Percentiles rank a stretch among this genome's conserved stretches.
Conservation (phyloP, 805 yeast species). For the Ogataea kodamae region DNA sequence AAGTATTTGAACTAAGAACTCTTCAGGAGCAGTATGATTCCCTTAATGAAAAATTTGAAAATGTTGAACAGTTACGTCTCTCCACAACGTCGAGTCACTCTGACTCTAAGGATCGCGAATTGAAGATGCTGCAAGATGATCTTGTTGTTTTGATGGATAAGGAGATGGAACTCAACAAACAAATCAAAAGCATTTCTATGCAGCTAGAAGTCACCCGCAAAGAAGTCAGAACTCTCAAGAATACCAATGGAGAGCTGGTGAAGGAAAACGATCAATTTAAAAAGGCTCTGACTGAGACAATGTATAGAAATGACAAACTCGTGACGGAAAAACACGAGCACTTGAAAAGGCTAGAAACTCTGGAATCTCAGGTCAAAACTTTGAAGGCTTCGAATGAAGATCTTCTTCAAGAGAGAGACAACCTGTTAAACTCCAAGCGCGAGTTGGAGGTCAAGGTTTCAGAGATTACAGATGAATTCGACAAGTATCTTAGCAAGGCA, state of each 20-base stretch:
- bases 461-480: slow-evolving; percentile 39
- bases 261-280: slow-evolving; percentile 43
- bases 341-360: slow-evolving; percentile 40
- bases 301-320: slow-evolving; percentile 42
- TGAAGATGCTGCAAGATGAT: slow-evolving; percentile 51
- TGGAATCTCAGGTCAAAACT: slow-evolving; percentile 51
- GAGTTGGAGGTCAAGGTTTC: slow-evolving; percentile 42
- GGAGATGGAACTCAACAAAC: slow-evolving; percentile 65
- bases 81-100: slow-evolving; percentile 31
- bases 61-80: slow-evolving; percentile 37
- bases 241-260: slow-evolving; percentile 36
- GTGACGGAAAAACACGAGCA: slow-evolving; percentile 43
- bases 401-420: slow-evolving; percentile 59
- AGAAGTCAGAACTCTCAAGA: slow-evolving; percentile 40
- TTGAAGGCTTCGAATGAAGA: slow-evolving; percentile 59
- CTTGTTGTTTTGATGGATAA: slow-evolving; percentile 52
- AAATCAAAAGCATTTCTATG: slow-evolving; percentile 55
- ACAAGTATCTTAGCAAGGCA: slow-evolving; percentile 34
- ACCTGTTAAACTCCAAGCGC: slow-evolving; percentile 48
- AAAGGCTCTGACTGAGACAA: slow-evolving; percentile 38
- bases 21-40: slow-evolving; percentile 45
- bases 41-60: slow-evolving; percentile 49
- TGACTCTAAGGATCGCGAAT: slow-evolving; percentile 42
- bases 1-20: slow-evolving; percentile 51
- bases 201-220: slow-evolving; percentile 54